Conservation (phyloP, 2,329 filamentous ascomycete species). For the Sphaerulina musiva region DNA sequence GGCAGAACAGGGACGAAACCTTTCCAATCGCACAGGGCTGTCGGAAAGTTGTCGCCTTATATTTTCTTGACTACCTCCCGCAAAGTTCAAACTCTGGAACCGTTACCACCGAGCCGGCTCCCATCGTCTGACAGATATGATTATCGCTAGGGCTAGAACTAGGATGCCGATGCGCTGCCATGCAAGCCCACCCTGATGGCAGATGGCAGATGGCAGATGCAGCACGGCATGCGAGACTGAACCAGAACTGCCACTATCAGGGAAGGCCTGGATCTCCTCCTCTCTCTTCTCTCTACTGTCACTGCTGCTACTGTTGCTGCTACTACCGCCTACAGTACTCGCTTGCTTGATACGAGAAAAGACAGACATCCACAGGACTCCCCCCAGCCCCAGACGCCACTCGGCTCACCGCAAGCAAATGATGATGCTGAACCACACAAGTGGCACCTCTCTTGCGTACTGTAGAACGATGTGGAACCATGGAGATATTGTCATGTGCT, state of each 20-base stretch:
- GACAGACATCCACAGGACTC: neutral
- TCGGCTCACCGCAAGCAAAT: neutral
- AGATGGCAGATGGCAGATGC: too few relatives aligned
- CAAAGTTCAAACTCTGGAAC: too few relatives aligned
- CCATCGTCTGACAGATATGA: too few relatives aligned
- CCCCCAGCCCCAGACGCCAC: neutral
- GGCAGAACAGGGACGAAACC: too few relatives aligned
- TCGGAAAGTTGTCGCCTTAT: too few relatives aligned
- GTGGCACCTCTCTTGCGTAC: neutral
- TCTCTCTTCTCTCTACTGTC: neutral
- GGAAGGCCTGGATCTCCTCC: neutral
- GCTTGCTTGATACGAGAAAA: neutral
- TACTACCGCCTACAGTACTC: too few relatives aligned
- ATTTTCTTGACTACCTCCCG: too few relatives aligned
- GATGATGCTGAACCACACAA: neutral
- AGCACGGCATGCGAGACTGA: slow-evolving; percentile 1
- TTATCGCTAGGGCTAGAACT: neutral
- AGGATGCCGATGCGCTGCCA: neutral
- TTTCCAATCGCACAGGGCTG: too few relatives aligned
- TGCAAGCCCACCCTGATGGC: neutral
- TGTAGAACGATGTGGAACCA: neutral
- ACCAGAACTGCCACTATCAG: neutral
- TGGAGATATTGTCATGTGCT: neutral
- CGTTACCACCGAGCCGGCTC: too few relatives aligned
- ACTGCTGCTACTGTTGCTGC: too few relatives aligned